Evolutionary conservation across 129 eudicot species (phyloP).

Genomic region (Pittosporum tobira): DNA sequence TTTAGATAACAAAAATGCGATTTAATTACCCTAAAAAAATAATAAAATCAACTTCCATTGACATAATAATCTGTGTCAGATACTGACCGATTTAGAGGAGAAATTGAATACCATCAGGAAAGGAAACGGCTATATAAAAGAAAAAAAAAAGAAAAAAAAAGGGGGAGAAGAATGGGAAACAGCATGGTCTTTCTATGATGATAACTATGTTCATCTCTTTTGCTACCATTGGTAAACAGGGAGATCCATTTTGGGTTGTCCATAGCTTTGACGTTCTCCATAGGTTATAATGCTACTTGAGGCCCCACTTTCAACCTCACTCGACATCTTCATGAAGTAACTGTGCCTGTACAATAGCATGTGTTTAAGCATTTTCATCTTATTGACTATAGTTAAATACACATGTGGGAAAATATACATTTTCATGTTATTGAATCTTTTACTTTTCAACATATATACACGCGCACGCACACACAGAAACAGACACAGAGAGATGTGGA

Average conservation of each 20-base stretch:
- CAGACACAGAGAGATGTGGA: too few relatives aligned
- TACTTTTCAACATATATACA: too few relatives aligned
- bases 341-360: slow-evolving; percentile 57
- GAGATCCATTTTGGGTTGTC: slow-evolving; percentile 54
- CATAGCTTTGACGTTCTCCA: slow-evolving; percentile 29
- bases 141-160: not conserved
- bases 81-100: not conserved
- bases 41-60: not conserved
- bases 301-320: slow-evolving; percentile 34
- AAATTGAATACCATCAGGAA: not conserved
- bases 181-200: not conserved
- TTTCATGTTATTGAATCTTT: too few relatives aligned
- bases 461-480: too few relatives aligned
- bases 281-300: slow-evolving; percentile 35
- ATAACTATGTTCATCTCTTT: not conserved
- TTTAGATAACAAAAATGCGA: not conserved
- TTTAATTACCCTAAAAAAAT: not conserved
- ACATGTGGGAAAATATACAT: not conserved
- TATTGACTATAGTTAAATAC: not conserved
- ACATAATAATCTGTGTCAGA: not conserved
- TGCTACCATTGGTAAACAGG: slow-evolving; percentile 44
- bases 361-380: not conserved
- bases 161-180: too few relatives aligned
- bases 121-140: not conserved
- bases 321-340: slow-evolving; percentile 77